Evolutionary conservation across 768 basidiomycete genomes (phyloP), one percentile per base, ranked within the genome.

Genomic region (Hypsizygus marmoreus): DNA sequence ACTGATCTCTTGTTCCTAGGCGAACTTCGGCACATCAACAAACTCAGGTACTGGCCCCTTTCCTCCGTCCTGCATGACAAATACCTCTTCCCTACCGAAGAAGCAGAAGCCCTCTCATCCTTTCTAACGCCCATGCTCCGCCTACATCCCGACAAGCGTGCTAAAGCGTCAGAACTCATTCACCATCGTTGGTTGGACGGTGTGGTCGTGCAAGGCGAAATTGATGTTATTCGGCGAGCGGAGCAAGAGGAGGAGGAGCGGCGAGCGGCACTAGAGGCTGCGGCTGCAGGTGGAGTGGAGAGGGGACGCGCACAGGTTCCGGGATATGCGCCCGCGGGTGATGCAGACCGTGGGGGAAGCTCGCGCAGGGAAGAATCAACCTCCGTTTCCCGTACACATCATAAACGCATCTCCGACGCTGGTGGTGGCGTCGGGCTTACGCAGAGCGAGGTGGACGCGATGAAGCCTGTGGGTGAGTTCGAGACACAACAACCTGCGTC

Each of bases 1-100:
- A 29, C 32, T 51, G 23, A 47, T 22, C 28, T 39, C 34, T 19
- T 32, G 22, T 16, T 25, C 39, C 30, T 51, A 79, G 78, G 79
- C 46, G 95, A 97, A 68, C 81, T 98, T 23, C 84, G 93, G 6
- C 91, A 95, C 56, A 98, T 98, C 61, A 86, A 85, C 65, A 95
- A 95, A 65, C 76, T 98, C 29, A 86, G 94, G 11, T 95, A 80
- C 67, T 97, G 92, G 91, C 90, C 91, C 4, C 76, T 95, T 20
- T 79, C 82, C 0, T 67, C 82, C 8, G 91, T 94, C 16, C 67
- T 93, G 46, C 84, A 89, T 58, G 95, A 99, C 75, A 98, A 99
- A 71, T 98, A 98, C 70, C 81, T 97, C 45, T 92, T 99, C 61
- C 84, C 91, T 1, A 78, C 80, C 39, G 68, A 77, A 4, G 93